These are phyloP conservation scores for Sporothrix dimorphospora DNA, from an alignment of 2,329 filamentous ascomycete species.

Conservation along the genomic window DNA sequence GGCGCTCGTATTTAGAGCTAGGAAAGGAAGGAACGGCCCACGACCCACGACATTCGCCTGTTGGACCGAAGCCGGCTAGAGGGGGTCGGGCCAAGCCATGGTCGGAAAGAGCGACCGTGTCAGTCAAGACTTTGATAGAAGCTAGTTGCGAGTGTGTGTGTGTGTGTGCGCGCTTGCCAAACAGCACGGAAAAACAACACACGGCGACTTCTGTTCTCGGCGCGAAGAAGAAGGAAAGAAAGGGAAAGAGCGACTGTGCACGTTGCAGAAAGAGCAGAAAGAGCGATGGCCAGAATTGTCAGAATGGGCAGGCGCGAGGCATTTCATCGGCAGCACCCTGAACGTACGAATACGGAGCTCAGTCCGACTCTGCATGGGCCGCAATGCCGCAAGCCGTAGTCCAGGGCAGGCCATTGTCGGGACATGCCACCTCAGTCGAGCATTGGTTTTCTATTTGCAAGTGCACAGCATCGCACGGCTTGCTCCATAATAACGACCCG, in stretches of 20 bases:
- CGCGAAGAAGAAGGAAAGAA: neutral
- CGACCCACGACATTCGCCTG: conserved; percentile 8
- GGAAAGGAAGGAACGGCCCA: conserved; percentile 31
- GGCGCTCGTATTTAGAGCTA: conserved; percentile 16
- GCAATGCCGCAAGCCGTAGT: conserved; percentile 5
- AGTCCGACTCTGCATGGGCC: conserved; percentile 10
- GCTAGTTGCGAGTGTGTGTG: neutral
- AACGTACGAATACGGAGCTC: conserved; percentile 7
- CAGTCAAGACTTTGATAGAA: neutral
- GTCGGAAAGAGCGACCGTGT: neutral
- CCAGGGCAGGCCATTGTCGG: neutral
- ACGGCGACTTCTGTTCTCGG: neutral
- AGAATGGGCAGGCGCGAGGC: conserved; percentile 7
- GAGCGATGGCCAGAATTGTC: neutral
- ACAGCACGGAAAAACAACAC: too few species aligned
- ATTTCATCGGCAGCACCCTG: neutral
- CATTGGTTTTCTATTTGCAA: neutral
- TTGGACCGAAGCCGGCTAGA: conserved; percentile 12
- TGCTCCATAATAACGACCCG: conserved; percentile 12
- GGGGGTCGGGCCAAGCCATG: neutral
- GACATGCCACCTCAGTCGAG: neutral
- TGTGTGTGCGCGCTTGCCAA: neutral
- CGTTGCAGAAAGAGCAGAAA: neutral
- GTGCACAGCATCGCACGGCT: conserved; percentile 14
- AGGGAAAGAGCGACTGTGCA: neutral